Evolutionary conservation across 306 rosid species (phyloP).

Genomic region (Senna siamea): DNA sequence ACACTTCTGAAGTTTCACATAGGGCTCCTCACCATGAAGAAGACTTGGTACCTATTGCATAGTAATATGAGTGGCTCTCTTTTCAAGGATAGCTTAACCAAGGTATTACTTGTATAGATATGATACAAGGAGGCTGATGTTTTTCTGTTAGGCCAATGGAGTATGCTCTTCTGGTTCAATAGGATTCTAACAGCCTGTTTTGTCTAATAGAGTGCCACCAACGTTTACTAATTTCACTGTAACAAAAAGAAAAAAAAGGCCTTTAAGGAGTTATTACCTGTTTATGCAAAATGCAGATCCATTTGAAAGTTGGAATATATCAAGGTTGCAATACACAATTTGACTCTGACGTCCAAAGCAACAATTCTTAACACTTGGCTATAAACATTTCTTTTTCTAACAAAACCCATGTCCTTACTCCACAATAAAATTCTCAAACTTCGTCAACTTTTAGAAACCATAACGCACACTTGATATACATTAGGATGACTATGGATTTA

Average conservation of each 20-base stretch:
- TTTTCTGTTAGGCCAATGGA: conserved; percentile 12
- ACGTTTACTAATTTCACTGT: not conserved
- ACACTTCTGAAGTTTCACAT: too few species aligned
- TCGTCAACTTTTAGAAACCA: conserved; percentile 22
- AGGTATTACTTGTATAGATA: not conserved
- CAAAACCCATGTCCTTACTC: too few species aligned
- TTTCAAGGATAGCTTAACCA: conserved; percentile 21
- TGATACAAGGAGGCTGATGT: not conserved
- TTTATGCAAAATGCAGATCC: too few species aligned
- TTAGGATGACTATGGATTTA: not conserved
- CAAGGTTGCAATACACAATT: too few species aligned
- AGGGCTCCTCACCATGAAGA: too few species aligned
- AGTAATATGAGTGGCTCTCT: conserved; percentile 3
- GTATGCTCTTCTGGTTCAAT: conserved; percentile 7
- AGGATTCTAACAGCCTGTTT: conserved; percentile 21
- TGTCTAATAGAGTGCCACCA: conserved; percentile 19
- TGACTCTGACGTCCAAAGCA: not conserved
- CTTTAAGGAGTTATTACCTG: too few species aligned
- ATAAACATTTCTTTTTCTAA: too few species aligned
- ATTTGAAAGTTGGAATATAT: too few species aligned
- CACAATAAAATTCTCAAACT: too few species aligned
- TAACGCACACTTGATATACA: conserved; percentile 16
- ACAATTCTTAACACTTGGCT: too few species aligned
- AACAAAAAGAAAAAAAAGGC: too few species aligned
- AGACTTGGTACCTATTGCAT: too few species aligned